phyloP scores from a whole-genome alignment of 495 filamentous ascomycete genomes.

The Xylaria castorea region DNA sequence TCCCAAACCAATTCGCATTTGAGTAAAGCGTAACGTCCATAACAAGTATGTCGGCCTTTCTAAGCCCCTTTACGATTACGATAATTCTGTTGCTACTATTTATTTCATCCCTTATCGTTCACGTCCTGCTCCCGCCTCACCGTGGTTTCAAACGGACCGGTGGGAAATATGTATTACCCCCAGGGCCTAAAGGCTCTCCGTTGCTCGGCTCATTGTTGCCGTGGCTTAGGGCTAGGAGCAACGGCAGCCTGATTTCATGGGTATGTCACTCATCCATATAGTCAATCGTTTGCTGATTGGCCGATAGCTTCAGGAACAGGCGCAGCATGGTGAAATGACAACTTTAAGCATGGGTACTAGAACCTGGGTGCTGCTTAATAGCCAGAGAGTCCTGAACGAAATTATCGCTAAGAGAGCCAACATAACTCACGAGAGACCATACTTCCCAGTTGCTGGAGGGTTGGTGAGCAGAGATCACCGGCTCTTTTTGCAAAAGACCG shows the following conservation, averaged over 20 bases:
- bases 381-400: slow-evolving; percentile 41
- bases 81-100: not conserved
- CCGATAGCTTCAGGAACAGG: slow-evolving; percentile 9
- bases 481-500: slow-evolving; percentile 39
- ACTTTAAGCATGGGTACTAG: slow-evolving; percentile 45
- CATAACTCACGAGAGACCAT: slow-evolving; percentile 44
- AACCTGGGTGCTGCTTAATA: slow-evolving; percentile 49
- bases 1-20: not conserved
- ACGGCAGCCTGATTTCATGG: not conserved
- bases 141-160: not conserved
- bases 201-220: slow-evolving; percentile 36
- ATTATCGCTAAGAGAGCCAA: slow-evolving; percentile 44
- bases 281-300: not conserved
- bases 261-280: slow-evolving; percentile 15
- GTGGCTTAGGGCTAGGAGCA: slow-evolving; percentile 23
- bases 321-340: slow-evolving; percentile 45
- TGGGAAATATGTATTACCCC: slow-evolving; percentile 36
- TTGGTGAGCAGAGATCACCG: slow-evolving; percentile 45
- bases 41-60: not conserved
- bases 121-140: slow-evolving; percentile 12
- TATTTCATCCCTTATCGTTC: not conserved
- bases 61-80: not conserved
- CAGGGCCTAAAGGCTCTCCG: slow-evolving; percentile 34
- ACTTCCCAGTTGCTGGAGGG: slow-evolving; percentile 45
- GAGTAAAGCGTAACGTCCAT: not conserved